A percentile compares a stretch with the other conserved stretches of the same genome.
phyloP scores from a whole-genome alignment of 768 basidiomycete species.

The Dendrothele bispora region DNA sequence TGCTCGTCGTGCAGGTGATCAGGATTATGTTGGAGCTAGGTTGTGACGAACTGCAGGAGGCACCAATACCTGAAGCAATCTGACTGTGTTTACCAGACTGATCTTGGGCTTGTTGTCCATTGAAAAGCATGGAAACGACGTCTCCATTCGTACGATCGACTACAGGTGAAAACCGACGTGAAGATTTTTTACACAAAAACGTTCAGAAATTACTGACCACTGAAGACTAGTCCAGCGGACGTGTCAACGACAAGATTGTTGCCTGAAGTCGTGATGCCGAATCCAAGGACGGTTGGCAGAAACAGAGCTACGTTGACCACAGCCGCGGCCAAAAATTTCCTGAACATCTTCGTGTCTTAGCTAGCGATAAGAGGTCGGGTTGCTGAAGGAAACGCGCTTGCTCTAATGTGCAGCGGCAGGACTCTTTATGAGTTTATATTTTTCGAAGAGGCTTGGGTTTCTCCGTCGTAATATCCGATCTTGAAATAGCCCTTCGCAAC shows the following conservation, averaged over 20 bases:
- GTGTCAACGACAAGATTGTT: conserved; percentile 30
- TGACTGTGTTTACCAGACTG: conserved; percentile 28
- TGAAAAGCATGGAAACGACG: conserved; percentile 35
- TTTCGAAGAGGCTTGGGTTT: too few species aligned
- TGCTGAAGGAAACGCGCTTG: too few species aligned
- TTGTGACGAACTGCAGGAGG: conserved; percentile 26
- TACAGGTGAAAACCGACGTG: not conserved
- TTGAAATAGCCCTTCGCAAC: too few species aligned
- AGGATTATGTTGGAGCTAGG: conserved; percentile 36
- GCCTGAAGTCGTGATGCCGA: conserved; percentile 31
- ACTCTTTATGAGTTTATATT: too few species aligned
- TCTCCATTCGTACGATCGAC: conserved; percentile 32
- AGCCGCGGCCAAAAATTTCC: too few species aligned
- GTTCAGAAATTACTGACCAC: conserved; percentile 18
- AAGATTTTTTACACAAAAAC: not conserved
- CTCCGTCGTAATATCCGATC: too few species aligned
- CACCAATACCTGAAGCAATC: conserved; percentile 31
- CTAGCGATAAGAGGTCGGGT: too few species aligned
- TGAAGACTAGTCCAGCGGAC: conserved; percentile 32
- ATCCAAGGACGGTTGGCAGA: conserved; percentile 11
- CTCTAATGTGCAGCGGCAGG: too few species aligned
- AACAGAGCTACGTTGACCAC: conserved; percentile 4
- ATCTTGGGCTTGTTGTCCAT: conserved; percentile 34
- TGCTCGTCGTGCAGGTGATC: conserved; percentile 35
- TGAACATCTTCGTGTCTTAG: too few species aligned